These are phyloP conservation scores for Endotrypanum monterogeii DNA, from an alignment of 208 protist species.

Conservation along the genomic window DNA sequence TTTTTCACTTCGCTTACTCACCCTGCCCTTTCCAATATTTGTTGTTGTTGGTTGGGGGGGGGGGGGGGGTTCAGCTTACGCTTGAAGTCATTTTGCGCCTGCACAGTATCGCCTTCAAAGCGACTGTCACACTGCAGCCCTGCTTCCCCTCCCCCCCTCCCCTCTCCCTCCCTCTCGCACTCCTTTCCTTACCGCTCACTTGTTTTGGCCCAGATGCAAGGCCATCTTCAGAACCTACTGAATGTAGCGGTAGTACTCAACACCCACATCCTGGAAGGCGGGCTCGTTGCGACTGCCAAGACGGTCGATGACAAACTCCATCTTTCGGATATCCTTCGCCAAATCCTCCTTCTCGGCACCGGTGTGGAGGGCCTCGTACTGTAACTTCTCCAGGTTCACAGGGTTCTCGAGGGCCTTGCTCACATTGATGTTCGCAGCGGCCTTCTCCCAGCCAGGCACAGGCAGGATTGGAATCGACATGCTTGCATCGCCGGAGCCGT, in stretches of 20 bases:
- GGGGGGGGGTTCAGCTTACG: background rate
- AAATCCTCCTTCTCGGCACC: slow-evolving; percentile 78
- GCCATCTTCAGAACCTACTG: slow-evolving; percentile 28
- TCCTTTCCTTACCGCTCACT: too few species aligned
- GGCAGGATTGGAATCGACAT: slow-evolving; percentile 89
- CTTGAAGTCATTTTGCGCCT: background rate
- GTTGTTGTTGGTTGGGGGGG: too few species aligned
- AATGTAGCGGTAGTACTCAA: slow-evolving; percentile 90
- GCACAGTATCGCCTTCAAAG: background rate
- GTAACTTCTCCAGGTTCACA: slow-evolving; percentile 66
- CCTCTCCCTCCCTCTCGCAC: slow-evolving; percentile 1
- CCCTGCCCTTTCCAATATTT: background rate
- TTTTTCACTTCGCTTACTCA: background rate
- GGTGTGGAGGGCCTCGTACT: slow-evolving; percentile 87
- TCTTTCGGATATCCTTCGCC: slow-evolving; percentile 49
- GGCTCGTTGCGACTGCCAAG: slow-evolving; percentile 80
- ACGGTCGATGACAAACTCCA: slow-evolving; percentile 84
- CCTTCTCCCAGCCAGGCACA: slow-evolving; percentile 80
- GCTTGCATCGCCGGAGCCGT: slow-evolving; percentile 86
- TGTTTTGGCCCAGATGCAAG: background rate
- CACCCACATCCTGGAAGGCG: slow-evolving; percentile 90
- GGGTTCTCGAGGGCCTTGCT: slow-evolving; percentile 68
- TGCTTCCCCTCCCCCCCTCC: background rate
- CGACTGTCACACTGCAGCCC: background rate
- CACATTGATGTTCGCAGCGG: slow-evolving; percentile 81